Evolutionary conservation across 495 filamentous ascomycete species (phyloP).

Genomic region (Aspergillus steynii): DNA sequence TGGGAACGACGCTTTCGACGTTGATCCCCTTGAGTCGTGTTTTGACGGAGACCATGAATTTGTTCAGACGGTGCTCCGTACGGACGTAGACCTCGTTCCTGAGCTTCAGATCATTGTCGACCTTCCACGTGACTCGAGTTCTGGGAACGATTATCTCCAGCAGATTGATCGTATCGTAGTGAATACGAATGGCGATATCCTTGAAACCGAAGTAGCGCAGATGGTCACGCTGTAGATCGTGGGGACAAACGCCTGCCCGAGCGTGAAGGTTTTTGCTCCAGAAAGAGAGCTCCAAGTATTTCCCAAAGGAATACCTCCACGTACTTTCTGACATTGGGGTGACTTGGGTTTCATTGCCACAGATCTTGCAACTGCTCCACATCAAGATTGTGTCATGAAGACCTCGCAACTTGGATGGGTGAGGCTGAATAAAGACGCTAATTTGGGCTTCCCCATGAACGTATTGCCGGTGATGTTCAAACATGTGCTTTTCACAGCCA

Average conservation of each 20-base stretch:
- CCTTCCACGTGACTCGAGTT: conserved; percentile 91
- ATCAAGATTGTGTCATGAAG: conserved; percentile 83
- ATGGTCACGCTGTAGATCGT: conserved; percentile 91
- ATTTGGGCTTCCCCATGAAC: conserved; percentile 95
- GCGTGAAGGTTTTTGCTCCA: conserved; percentile 85
- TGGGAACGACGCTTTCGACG: conserved; percentile 82
- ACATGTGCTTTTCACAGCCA: conserved; percentile 85
- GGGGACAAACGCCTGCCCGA: conserved; percentile 80
- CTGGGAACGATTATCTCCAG: conserved; percentile 96
- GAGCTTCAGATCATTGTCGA: conserved; percentile 84
- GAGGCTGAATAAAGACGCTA: conserved; percentile 80
- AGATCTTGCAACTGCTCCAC: conserved; percentile 96
- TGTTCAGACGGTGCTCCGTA: conserved; percentile 74
- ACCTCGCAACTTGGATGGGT: conserved; percentile 66
- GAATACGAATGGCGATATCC: conserved; percentile 80
- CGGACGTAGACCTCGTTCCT: conserved; percentile 88
- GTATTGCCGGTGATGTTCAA: conserved; percentile 93
- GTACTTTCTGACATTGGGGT: conserved; percentile 93
- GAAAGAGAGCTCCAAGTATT: conserved; percentile 95
- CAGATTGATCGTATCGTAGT: conserved; percentile 87
- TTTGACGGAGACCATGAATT: conserved; percentile 85
- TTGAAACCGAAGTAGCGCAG: conserved; percentile 89
- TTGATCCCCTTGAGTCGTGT: conserved; percentile 82
- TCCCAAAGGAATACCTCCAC: conserved; percentile 98
- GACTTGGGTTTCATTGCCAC: conserved; percentile 83